Evolutionary conservation across 192 early-diverging fungal species (phyloP).

Genomic region (Gaertneriomyces sp.): DNA sequence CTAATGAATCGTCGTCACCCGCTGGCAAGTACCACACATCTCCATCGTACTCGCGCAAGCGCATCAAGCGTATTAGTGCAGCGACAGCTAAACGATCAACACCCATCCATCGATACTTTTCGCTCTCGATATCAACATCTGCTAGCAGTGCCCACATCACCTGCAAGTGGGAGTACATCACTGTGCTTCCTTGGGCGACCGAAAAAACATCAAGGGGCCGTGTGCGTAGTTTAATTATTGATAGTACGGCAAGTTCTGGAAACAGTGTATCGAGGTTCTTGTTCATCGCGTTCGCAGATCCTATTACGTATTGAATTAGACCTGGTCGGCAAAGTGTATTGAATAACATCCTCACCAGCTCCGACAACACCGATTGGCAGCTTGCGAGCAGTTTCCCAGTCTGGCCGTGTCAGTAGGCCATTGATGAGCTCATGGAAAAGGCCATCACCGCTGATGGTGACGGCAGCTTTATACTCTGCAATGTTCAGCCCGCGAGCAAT

Average conservation of each 20-base stretch:
- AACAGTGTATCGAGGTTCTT: slow-evolving; percentile 32
- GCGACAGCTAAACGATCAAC: slow-evolving; percentile 32
- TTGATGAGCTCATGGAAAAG: slow-evolving; percentile 78
- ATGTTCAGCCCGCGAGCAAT: slow-evolving; percentile 58
- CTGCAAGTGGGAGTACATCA: slow-evolving; percentile 43
- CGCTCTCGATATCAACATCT: slow-evolving; percentile 51
- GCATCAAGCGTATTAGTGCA: slow-evolving; percentile 53
- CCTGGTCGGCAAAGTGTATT: not conserved
- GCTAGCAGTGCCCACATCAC: slow-evolving; percentile 46
- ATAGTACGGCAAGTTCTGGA: slow-evolving; percentile 36
- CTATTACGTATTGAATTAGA: not conserved
- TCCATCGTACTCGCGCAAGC: slow-evolving; percentile 57
- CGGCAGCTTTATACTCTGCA: slow-evolving; percentile 53
- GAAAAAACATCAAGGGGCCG: slow-evolving; percentile 45
- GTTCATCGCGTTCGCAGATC: slow-evolving; percentile 45
- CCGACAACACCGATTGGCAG: slow-evolving; percentile 64
- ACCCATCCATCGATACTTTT: slow-evolving; percentile 44
- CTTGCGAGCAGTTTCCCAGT: slow-evolving; percentile 54
- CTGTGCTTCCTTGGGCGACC: slow-evolving; percentile 33
- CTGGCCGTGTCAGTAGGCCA: slow-evolving; percentile 68
- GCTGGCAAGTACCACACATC: slow-evolving; percentile 54
- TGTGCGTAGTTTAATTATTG: slow-evolving; percentile 38
- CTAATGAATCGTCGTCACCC: too few species aligned
- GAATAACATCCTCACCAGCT: slow-evolving; percentile 20
- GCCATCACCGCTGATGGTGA: slow-evolving; percentile 75